Percentiles rank a stretch among this genome's conserved stretches.
Evolutionary conservation across 306 rosid genomes (phyloP).

Genomic region (Ammopiptanthus mongolicus): DNA sequence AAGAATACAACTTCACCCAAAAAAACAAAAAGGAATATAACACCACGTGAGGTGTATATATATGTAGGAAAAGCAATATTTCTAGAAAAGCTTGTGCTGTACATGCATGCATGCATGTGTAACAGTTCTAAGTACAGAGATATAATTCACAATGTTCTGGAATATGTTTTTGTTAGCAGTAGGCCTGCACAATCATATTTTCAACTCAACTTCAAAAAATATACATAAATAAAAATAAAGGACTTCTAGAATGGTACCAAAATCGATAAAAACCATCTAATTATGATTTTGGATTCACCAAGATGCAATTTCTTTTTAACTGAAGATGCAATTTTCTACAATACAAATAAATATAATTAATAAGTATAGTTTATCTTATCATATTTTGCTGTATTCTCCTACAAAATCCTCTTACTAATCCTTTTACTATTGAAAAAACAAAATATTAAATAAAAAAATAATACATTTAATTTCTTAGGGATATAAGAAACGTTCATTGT

Average conservation of each 20-base stretch:
- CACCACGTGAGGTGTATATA: constrained; percentile 14
- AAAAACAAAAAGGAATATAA: background rate
- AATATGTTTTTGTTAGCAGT: background rate
- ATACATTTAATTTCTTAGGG: no score
- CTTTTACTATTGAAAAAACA: no score
- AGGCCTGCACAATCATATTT: background rate
- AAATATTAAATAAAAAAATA: no score
- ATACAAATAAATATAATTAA: background rate
- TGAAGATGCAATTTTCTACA: background rate
- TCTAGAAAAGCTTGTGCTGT: background rate
- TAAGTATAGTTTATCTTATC: background rate
- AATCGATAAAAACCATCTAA: background rate
- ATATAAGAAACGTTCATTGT: no score
- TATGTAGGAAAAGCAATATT: background rate
- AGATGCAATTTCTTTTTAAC: background rate
- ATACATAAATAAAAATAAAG: background rate
- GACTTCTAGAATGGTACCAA: background rate
- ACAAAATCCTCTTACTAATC: no score
- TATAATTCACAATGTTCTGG: background rate
- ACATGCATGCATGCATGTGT: background rate
- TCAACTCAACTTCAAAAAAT: background rate
- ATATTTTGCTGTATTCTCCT: no score
- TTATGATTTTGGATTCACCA: background rate
- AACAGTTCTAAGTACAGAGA: constrained; percentile 1
- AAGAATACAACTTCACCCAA: background rate